Conservation (phyloP, 169 alveolate genomes). For the Perkinsus olseni region DNA sequence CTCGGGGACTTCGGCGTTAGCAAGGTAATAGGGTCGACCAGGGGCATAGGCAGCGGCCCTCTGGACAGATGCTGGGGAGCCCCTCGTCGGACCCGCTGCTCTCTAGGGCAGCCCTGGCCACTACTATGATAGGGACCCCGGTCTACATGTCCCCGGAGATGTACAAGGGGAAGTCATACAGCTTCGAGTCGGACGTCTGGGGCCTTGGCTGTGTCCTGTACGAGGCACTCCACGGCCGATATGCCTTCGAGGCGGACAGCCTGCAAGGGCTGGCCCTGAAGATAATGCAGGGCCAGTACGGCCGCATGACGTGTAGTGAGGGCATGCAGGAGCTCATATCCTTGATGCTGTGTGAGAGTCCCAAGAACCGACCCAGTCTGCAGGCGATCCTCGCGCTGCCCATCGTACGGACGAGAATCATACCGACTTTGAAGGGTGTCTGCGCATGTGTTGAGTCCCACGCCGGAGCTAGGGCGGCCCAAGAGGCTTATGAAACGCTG, state of each 20-base stretch:
- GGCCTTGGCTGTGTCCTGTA: slow-evolving; percentile 70
- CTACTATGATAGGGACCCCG: slow-evolving; percentile 76
- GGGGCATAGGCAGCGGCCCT: not conserved
- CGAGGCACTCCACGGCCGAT: slow-evolving; percentile 61
- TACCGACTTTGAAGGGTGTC: not conserved
- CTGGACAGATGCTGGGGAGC: not conserved
- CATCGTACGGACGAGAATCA: not conserved
- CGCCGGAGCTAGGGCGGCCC: not conserved
- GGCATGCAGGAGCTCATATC: not conserved
- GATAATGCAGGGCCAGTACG: slow-evolving; percentile 2
- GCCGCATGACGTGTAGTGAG: not conserved
- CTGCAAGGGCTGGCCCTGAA: slow-evolving; percentile 19
- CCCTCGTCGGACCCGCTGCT: slow-evolving; percentile 16
- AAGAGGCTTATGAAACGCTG: not conserved
- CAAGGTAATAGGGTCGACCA: slow-evolving; percentile 27
- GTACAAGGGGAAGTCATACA: slow-evolving; percentile 61
- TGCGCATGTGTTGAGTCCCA: not conserved
- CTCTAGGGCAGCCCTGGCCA: slow-evolving; percentile 59
- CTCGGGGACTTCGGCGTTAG: slow-evolving; percentile 85
- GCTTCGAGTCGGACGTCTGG: slow-evolving; percentile 71
- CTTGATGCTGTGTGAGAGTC: not conserved
- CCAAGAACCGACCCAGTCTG: not conserved
- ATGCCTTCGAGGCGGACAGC: slow-evolving; percentile 75
- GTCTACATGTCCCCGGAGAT: slow-evolving; percentile 86
- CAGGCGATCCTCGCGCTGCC: not conserved